Evolutionary conservation across 2,329 filamentous ascomycete species (phyloP).

Genomic region (Proliferodiscus dingleyae): DNA sequence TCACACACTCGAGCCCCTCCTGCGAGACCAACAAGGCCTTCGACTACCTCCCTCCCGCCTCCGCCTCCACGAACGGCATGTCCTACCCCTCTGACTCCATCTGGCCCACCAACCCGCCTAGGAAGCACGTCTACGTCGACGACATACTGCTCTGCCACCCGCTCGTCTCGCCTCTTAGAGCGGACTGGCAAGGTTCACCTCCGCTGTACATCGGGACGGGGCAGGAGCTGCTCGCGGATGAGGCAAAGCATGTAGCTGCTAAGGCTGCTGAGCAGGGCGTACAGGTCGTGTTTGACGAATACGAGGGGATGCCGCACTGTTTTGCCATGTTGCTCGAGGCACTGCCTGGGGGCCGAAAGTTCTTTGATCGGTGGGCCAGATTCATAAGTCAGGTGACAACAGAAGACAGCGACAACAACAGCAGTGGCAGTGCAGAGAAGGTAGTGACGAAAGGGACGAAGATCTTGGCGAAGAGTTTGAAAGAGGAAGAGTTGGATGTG

Average conservation of each 20-base stretch:
- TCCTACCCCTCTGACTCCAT: conserved; percentile 44
- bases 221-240: conserved; percentile 67
- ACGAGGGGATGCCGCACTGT: conserved; percentile 75
- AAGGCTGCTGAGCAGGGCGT: conserved; percentile 54
- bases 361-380: conserved; percentile 48
- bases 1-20: conserved; percentile 58
- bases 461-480: conserved; percentile 47
- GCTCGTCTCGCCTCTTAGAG: conserved; percentile 58
- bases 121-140: conserved; percentile 49
- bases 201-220: conserved; percentile 66
- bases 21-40: conserved; percentile 47
- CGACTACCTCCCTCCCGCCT: conserved; percentile 56
- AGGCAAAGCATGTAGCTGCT: conserved; percentile 55
- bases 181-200: conserved; percentile 57
- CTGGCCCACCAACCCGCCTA: conserved; percentile 54
- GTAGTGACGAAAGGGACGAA: too few species aligned
- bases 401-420: conserved; percentile 11
- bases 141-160: conserved; percentile 58
- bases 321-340: conserved; percentile 56
- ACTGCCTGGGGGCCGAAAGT: conserved; percentile 43
- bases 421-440: too few species aligned
- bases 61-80: conserved; percentile 27
- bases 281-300: conserved; percentile 62
- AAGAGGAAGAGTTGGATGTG: conserved; percentile 19
- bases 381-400: conserved; percentile 46